A percentile compares a stretch with the other conserved stretches of the same genome.
Evolutionary conservation across 495 filamentous ascomycete genomes (phyloP).

Genomic region (Lophiostoma macrostomum): DNA sequence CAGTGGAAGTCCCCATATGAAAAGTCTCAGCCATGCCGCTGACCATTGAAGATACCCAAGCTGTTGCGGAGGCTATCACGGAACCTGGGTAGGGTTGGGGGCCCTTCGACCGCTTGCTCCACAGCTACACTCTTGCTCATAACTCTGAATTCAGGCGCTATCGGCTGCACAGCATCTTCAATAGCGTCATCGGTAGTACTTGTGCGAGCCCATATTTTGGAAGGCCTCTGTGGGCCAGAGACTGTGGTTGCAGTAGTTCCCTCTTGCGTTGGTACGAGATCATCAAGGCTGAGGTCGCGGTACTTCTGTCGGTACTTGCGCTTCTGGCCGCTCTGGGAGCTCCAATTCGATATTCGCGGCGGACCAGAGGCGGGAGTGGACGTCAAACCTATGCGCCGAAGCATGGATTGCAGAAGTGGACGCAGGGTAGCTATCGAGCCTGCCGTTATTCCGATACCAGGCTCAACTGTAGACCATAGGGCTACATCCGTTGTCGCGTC

Average conservation of each 20-base stretch:
- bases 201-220: neutral
- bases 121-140: conserved; percentile 17
- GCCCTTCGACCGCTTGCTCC: conserved; percentile 15
- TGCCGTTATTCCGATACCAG: conserved; percentile 39
- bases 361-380: neutral
- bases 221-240: conserved; percentile 1
- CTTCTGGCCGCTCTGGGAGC: neutral
- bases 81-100: no score
- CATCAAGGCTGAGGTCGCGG: neutral
- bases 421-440: conserved; percentile 37
- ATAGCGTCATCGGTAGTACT: neutral
- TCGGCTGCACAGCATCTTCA: conserved; percentile 1
- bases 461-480: conserved; percentile 39
- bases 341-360: neutral
- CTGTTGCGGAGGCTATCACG: no score
- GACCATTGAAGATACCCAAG: no score
- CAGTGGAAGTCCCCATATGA: no score
- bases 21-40: no score
- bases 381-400: conserved; percentile 4
- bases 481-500: conserved; percentile 35
- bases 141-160: neutral
- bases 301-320: neutral
- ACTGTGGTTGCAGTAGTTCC: conserved; percentile 7
- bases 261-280: conserved; percentile 5
- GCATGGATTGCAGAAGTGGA: conserved; percentile 30